Base-by-base conservation (phyloP, 495 filamentous ascomycete genomes). In the Neurospora sp. region DNA sequence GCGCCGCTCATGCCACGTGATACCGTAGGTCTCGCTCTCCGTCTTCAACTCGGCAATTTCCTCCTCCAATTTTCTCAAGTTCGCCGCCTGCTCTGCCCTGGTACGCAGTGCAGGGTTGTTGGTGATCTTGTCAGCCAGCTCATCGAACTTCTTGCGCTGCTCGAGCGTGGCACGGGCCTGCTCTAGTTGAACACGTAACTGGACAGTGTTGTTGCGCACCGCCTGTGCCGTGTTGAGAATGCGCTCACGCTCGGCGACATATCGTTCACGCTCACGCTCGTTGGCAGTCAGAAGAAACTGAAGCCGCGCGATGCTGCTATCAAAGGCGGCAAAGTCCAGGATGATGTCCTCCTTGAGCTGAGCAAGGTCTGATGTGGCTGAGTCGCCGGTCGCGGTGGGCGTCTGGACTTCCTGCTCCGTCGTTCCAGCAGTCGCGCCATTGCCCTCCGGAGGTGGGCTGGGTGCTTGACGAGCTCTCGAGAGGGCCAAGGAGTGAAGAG, bases 261-360 rank as follows among this genome's bases (percentile, higher is more conserved):
- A 99, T 5, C 94, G 90, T 76, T 93, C 89, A 27, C 97, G 90
- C 81, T 99, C 96, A 61, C 87, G 87, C 71, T 86, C 86, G 81
- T 98, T 97, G 78, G 92, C 96, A 3, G 87, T 91, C 22, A 90
- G 85, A 3, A 97, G 88, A 77, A 97, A 91, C 76, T 98, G 96
- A 44, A 97, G 91, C 70, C 96, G 93, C 38, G 91, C 88, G 75
- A 98, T 91, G 80, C 89, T 92, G 79, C 88, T 91, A 80, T 97
- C 93, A 79, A 98, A 94, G 46, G 92, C 90, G 22, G 92, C 91
- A 77, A 98, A 96, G 83, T 99, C 96, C 69, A 97, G 88, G 1
- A 92, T 88, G 18, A 95, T 88, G 76, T 98, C 95, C 76, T 96
- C 91, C 44, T 89, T 89, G 76, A 92, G 90, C 86, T 88, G 71